Evolutionary conservation across 2,329 filamentous ascomycete genomes (phyloP), one percentile per base, ranked within the genome.

Genomic region (Aspergillus carbonarius): DNA sequence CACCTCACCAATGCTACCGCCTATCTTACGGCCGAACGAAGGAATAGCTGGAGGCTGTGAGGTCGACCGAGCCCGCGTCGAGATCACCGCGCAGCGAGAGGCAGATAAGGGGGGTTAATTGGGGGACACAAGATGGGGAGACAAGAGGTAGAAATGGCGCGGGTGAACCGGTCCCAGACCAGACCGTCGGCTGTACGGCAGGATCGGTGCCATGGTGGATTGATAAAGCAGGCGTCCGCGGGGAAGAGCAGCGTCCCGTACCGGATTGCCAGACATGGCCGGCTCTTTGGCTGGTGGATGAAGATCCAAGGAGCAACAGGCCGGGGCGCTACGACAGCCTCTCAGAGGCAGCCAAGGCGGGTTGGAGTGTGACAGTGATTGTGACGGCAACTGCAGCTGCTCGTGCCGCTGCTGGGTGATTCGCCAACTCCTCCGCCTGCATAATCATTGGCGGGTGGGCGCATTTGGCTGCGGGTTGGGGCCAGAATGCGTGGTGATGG

Each of bases 321-420:
- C 60, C 35, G 57, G 60, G 60, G 62, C 62, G 62, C 62, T 62
- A 60, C 60, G 60, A 48, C 40, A 46, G 35, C 55, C 50, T 51
- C 39, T 60, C 55, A 49, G 30, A 61, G 49, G 30, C 39, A 46
- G n/a, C 32, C n/a, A 10, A 37, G 23, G 42, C 32, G 40, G 30
- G 30, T 20, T 44, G 34, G 30, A 48, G 55, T 58, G 60, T 64
- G 60, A 68, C 63, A 70, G 71, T 73, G 71, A 74, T 54, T 72
- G 71, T 74, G 72, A 74, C 64, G 53, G 37, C 42, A 4, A 32
- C 60, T 72, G 71, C 71, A 73, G 64, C 53, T 63, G 63, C 61
- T 67, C 61, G 62, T 63, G 63, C 51, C 50, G 25, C 53, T 32
- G 44, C 17, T 50, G 4, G 7, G 4, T 27, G 25, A 27, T 27